Percentiles rank a stretch among this genome's conserved stretches.
phyloP scores from a whole-genome alignment of 805 yeast genomes.

The Myxozyma vanderwaltii region DNA sequence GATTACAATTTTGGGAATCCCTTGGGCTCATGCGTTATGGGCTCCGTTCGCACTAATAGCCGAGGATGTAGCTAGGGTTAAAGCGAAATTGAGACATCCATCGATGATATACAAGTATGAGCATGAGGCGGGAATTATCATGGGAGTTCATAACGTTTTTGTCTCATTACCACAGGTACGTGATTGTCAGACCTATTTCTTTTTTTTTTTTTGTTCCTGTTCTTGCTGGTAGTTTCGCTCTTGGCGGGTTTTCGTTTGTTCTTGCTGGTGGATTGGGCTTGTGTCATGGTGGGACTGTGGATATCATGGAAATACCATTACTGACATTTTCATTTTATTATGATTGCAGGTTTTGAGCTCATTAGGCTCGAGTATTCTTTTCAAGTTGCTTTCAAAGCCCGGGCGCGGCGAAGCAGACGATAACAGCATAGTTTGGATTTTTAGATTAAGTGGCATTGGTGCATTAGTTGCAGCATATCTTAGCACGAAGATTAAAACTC shows the following conservation, averaged over 20 bases:
- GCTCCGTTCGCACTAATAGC: slow-evolving; percentile 65
- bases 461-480: slow-evolving; percentile 51
- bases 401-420: slow-evolving; percentile 40
- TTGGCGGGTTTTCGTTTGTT: too few species aligned
- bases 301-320: too few species aligned
- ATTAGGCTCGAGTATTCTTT: slow-evolving; percentile 51
- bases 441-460: slow-evolving; percentile 56
- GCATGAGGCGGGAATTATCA: slow-evolving; percentile 57
- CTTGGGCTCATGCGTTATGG: slow-evolving; percentile 71
- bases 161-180: slow-evolving; percentile 60
- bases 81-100: slow-evolving; percentile 45
- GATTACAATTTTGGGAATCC: slow-evolving; percentile 57
- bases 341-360: slow-evolving; percentile 47
- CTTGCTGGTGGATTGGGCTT: too few species aligned
- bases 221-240: too few species aligned
- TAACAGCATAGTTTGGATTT: slow-evolving; percentile 58
- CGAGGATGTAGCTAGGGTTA: slow-evolving; percentile 57
- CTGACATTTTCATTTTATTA: not conserved
- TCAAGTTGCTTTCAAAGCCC: slow-evolving; percentile 44
- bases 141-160: slow-evolving; percentile 61
- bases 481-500: slow-evolving; percentile 49
- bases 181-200: not conserved
- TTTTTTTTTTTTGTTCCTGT: not conserved
- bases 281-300: too few species aligned
- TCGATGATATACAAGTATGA: slow-evolving; percentile 42